A percentile compares a stretch with the other conserved stretches of the same genome.
phyloP scores from a whole-genome alignment of 257 asterid genomes.

The Buddleja alternifolia region DNA sequence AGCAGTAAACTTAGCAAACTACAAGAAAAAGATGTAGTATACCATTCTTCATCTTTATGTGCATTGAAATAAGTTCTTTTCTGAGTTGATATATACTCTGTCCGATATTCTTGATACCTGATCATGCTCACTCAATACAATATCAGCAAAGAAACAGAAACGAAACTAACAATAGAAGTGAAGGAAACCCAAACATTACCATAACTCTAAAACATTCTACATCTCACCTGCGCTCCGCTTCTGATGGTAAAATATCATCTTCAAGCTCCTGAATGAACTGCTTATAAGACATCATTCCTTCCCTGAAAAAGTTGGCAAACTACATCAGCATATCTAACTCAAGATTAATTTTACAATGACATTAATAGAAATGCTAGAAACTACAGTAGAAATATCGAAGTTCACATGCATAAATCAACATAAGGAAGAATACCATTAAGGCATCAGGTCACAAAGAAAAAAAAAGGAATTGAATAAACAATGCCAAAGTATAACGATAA shows the following conservation, averaged over 20 bases:
- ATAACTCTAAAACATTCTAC: conserved; percentile 17
- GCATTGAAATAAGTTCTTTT: conserved; percentile 80
- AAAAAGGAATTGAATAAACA: neutral
- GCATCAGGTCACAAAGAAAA: neutral
- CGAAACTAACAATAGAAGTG: conserved; percentile 18
- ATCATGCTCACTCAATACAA: conserved; percentile 22
- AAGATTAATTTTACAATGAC: neutral
- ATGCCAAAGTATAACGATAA: neutral
- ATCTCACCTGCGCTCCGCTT: conserved; percentile 94
- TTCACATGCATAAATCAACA: conserved; percentile 25
- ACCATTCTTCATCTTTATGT: conserved; percentile 97
- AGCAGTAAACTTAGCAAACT: conserved; percentile 17
- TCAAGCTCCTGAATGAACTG: conserved; percentile 99
- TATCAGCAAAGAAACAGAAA: conserved; percentile 25
- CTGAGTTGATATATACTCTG: conserved; percentile 86
- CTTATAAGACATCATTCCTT: conserved; percentile 99
- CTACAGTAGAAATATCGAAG: neutral
- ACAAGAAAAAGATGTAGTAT: conserved; percentile 24
- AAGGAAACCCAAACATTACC: conserved; percentile 11
- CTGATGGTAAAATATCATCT: conserved; percentile 94
- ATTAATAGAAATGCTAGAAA: neutral
- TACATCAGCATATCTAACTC: conserved; percentile 23
- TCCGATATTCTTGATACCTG: conserved; percentile 94
- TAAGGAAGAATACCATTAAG: neutral
- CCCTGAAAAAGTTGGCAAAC: conserved; percentile 49